Evolutionary conservation across 177 flowering plant species (phyloP), one percentile per base, ranked within the genome.

Genomic region (Vitis hybrid): DNA sequence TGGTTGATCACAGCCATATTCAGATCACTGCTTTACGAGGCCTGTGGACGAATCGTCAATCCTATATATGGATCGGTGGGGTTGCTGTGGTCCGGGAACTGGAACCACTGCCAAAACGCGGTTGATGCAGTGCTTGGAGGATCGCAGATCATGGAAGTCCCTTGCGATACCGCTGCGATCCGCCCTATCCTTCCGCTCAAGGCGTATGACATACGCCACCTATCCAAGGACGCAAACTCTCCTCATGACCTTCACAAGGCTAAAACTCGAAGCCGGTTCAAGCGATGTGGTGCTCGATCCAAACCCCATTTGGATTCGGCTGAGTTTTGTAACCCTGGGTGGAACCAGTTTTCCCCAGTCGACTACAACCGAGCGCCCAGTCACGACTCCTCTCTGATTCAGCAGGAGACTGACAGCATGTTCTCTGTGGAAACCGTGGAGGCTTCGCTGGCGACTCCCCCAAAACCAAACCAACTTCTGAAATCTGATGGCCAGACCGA

Each of bases 31-130:
- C 58, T 83, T 14, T 81, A 81, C 72, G 88, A 85, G 69, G 88
- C 88, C 1, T 85, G 88, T 57, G 88, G 88, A 3, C 76, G 88
- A 63, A 79, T 80, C 19, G 84, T 85, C 54, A 78, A 83, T 62
- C 86, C 86, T 17, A 58, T 83, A 1, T 65, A 73, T 45, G 88
- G 88, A 2, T 76, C 88, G 21, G 81, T 74, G 14, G 88, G 88
- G 15, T 52, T 85, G 74, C 64, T 81, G 2, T 81, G 79, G 79
- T 78, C 84, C 32, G 86, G 85, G 1, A 76, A 62, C 60, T 85
- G 88, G 88, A 61, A 48, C 7, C 77, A 62, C 3, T 85, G 88
- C 62, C 78, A 85, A 32, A 76, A 76, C 1, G 87, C 88, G 14
- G 88, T 85, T 13, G 86, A 85, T 7, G 80, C 88, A 0, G 85